Evolutionary conservation across 2,329 filamentous ascomycete genomes (phyloP), one percentile per base, ranked within the genome.

Genomic region (Coleophoma eucalyptorum): DNA sequence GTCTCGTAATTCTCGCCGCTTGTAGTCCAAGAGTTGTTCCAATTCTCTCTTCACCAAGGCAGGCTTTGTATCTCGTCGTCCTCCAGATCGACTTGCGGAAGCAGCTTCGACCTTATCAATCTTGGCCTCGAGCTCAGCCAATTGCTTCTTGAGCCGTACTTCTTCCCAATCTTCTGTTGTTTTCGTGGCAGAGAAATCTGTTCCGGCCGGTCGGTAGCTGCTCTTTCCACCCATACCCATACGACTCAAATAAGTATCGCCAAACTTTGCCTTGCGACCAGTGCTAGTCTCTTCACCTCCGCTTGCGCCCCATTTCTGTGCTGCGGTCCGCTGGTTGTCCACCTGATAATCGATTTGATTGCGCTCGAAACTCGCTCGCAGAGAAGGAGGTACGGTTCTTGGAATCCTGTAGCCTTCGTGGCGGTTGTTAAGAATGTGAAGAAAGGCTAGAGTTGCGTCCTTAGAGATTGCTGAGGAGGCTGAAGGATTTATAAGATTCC

Each of bases 261-360:
- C 94, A 65, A 99, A 99, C 73, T 96, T 97, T 61, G 91, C 87
- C 73, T 99, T 99, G 65, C 89, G 87, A 51, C 93, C 92, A 1
- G 90, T 94, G 34, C 81, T 73, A 0, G 93, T 97, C 58, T 81
- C 81, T 47, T 95, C 90, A 65, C 92, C 89, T 44, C 86, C 82
- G 56, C 87, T 83, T 54, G 83, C 80, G 2, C 89, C 90, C 88
- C 91, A 96, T 62, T 87, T 84, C 54, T 87, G 87, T 37, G 82
- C 77, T 2, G 83, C 71, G 33, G 78, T 76, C 50, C 79, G 77
- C 55, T 87, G 81, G 63, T 87, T 87, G 68, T 95, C 90, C 53
- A 97, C 68, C 65, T 96, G 90, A 73, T 97, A 99, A 72, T 97
- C 91, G 67, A 99, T 97, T 69, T 96, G 84, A 66, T 95, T 96